Evolutionary conservation across 2,329 filamentous ascomycete species (phyloP).

Genomic region (Penicillium polonicum): DNA sequence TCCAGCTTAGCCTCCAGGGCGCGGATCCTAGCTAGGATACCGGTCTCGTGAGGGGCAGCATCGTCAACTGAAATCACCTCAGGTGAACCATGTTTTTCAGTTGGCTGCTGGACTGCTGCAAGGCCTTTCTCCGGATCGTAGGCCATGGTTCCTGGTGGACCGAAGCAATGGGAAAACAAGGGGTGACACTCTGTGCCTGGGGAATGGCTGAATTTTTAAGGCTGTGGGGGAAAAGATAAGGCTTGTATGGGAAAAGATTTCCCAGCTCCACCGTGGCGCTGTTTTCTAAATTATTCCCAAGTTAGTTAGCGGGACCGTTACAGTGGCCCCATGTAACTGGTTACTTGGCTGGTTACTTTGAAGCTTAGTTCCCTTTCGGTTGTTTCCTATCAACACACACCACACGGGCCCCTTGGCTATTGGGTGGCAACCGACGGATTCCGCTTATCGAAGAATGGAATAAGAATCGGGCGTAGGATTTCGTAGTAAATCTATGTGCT

Average conservation of each 20-base stretch:
- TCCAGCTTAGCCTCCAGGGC: background rate
- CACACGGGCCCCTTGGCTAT: background rate
- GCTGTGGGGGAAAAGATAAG: background rate
- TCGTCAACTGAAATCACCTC: background rate
- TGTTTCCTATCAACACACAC: background rate
- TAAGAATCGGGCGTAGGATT: background rate
- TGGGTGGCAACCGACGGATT: background rate
- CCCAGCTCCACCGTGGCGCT: background rate
- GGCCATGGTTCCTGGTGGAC: background rate
- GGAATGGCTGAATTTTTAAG: background rate
- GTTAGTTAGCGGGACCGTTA: too few relatives aligned
- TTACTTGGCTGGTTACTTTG: background rate
- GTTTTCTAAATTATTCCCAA: background rate
- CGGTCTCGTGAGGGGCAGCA: background rate
- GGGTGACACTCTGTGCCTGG: background rate
- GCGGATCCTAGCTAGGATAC: background rate
- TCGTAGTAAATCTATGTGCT: too few relatives aligned
- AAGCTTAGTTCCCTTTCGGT: background rate
- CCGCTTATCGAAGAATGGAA: background rate
- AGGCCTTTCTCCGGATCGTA: background rate
- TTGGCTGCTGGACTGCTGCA: background rate
- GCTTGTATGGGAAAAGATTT: background rate
- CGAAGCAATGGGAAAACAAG: background rate
- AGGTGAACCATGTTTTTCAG: background rate
- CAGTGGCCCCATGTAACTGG: background rate